Conservation (phyloP, 225 moss, liverwort and hornwort species). For the Marchantia paleacea region DNA sequence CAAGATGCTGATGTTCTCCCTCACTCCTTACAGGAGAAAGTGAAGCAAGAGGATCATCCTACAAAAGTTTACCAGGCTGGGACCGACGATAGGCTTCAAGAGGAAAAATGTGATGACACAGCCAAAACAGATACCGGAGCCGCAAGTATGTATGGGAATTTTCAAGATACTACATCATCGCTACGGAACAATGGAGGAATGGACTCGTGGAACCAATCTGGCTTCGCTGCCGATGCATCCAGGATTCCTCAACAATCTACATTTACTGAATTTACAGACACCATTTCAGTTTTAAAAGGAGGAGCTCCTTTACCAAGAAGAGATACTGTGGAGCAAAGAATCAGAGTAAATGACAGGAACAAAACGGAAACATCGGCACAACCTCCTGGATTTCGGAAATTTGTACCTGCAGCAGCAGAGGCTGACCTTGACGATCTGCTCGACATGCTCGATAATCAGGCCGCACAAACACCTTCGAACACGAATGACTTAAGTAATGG, state of each 20-base stretch:
- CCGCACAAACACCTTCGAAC: not conserved
- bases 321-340: not conserved
- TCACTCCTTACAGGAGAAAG: not conserved
- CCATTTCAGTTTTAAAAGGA: not conserved
- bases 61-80: too few species aligned
- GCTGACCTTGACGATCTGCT: slow-evolving; percentile 48
- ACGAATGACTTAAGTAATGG: not conserved
- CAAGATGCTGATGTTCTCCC: not conserved
- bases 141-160: not conserved
- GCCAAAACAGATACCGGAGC: not conserved
- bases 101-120: not conserved
- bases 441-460: slow-evolving; percentile 38
- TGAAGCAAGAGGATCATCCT: not conserved
- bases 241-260: not conserved
- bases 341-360: not conserved
- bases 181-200: not conserved
- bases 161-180: not conserved
- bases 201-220: not conserved
- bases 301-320: not conserved
- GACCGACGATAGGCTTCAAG: not conserved
- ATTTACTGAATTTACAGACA: not conserved
- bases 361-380: not conserved
- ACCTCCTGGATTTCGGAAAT: not conserved
- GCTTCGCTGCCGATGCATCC: not conserved
- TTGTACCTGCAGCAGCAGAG: slow-evolving; percentile 34